Conservation (phyloP, 768 basidiomycete genomes). For the Collybiopsis luxurians region DNA sequence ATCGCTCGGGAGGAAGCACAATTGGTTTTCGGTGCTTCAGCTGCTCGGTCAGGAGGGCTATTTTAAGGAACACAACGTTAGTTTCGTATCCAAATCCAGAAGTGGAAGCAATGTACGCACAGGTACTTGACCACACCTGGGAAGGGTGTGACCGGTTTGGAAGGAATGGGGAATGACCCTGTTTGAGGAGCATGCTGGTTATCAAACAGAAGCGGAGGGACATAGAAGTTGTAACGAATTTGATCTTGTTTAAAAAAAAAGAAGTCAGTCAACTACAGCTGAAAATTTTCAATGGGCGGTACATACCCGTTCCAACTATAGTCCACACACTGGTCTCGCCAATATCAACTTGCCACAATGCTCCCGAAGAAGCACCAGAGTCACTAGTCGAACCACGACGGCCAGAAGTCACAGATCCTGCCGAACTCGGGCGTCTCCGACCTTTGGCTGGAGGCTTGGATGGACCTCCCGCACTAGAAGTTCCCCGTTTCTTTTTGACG, state of each 20-base stretch:
- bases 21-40: conserved; percentile 76
- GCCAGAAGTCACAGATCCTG: conserved; percentile 65
- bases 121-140: conserved; percentile 89
- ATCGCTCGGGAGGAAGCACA: conserved; percentile 64
- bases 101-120: background rate
- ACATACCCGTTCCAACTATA: conserved; percentile 84
- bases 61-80: background rate
- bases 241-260: conserved; percentile 61
- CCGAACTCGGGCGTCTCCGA: conserved; percentile 75
- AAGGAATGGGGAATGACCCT: conserved; percentile 74
- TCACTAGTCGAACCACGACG: conserved; percentile 69
- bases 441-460: conserved; percentile 51
- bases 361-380: conserved; percentile 68
- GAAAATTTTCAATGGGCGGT: conserved; percentile 2
- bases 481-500: conserved; percentile 81
- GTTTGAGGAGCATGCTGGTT: conserved; percentile 70
- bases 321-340: conserved; percentile 96
- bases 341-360: conserved; percentile 86
- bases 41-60: conserved; percentile 76
- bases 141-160: conserved; percentile 83
- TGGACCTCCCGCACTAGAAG: conserved; percentile 66
- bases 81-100: background rate
- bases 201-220: conserved; percentile 82
- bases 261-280: conserved; percentile 15
- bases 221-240: conserved; percentile 91